Percentiles rank a stretch among this genome's conserved stretches.
Evolutionary conservation across 2,329 filamentous ascomycete genomes (phyloP).

Genomic region (Penicillium sp.): DNA sequence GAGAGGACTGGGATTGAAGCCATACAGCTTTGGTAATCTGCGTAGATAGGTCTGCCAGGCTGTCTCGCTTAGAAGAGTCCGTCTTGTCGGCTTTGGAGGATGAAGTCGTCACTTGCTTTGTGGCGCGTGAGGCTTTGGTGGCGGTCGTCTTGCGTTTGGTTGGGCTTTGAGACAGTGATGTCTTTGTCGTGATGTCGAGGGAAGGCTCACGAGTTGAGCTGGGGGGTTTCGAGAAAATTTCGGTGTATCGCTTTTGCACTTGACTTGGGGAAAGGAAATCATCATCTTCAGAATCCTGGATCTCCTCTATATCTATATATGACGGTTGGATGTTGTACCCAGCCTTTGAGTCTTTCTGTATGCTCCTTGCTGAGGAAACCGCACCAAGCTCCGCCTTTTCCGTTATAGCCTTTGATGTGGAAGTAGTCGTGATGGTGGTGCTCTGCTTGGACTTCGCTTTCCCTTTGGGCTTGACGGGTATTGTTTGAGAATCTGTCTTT

Average conservation of each 20-base stretch:
- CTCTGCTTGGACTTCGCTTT: constrained; percentile 8
- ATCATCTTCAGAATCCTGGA: constrained; percentile 40
- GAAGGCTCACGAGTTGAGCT: constrained; percentile 1
- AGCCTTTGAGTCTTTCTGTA: background rate
- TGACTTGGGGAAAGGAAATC: constrained; percentile 29
- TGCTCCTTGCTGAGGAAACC: background rate
- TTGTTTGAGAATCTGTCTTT: background rate
- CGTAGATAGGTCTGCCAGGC: constrained; percentile 40
- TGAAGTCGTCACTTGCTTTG: background rate
- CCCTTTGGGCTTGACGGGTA: constrained; percentile 7
- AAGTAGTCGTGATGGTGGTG: constrained; percentile 1
- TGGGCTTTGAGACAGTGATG: constrained; percentile 4
- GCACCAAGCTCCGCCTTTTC: background rate
- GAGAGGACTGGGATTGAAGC: constrained; percentile 35
- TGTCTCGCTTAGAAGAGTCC: constrained; percentile 14
- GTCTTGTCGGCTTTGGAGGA: background rate
- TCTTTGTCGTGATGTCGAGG: constrained; percentile 15
- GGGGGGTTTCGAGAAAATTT: constrained; percentile 4
- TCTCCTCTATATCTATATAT: constrained; percentile 35
- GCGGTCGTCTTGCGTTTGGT: constrained; percentile 11
- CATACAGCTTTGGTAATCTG: constrained; percentile 50
- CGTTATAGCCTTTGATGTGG: background rate
- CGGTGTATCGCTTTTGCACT: constrained; percentile 20
- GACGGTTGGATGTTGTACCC: constrained; percentile 9
- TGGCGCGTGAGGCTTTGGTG: constrained; percentile 9